Conservation (phyloP, 148 eudicot genomes). For the Fagopyrum homotropicum region DNA sequence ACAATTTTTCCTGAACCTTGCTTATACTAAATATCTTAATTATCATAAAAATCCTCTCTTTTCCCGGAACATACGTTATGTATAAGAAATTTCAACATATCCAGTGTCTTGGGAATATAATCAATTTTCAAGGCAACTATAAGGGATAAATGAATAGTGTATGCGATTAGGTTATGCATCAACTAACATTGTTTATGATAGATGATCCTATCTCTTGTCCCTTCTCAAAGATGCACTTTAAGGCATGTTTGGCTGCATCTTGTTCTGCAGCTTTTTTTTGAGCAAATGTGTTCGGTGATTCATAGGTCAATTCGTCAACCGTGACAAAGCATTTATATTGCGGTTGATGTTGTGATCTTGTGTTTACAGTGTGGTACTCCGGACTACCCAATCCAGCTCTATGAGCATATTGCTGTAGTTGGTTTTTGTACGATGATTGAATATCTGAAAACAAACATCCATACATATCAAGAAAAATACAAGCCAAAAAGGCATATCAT, state of each 20-base stretch:
- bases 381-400: constrained; percentile 32
- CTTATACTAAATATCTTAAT: neutral
- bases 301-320: constrained; percentile 44
- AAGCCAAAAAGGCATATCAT: neutral
- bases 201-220: constrained; percentile 29
- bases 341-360: constrained; percentile 23
- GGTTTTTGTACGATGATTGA: constrained; percentile 23
- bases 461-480: neutral
- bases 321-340: constrained; percentile 39
- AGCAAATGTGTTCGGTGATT: constrained; percentile 21
- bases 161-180: neutral
- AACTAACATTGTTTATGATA: constrained; percentile 34
- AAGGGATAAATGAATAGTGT: neutral
- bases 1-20: neutral
- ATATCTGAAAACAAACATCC: neutral
- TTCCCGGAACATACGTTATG: too few relatives aligned
- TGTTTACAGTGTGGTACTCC: constrained; percentile 33
- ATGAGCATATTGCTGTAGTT: constrained; percentile 31
- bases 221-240: constrained; percentile 25
- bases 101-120: neutral
- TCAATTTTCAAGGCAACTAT: neutral
- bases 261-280: constrained; percentile 49
- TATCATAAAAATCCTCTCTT: too few relatives aligned
- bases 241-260: constrained; percentile 49
- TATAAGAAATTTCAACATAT: neutral